Base-by-base conservation (phyloP, 2,329 filamentous ascomycete genomes). In the Aspergillus viridinutans region DNA sequence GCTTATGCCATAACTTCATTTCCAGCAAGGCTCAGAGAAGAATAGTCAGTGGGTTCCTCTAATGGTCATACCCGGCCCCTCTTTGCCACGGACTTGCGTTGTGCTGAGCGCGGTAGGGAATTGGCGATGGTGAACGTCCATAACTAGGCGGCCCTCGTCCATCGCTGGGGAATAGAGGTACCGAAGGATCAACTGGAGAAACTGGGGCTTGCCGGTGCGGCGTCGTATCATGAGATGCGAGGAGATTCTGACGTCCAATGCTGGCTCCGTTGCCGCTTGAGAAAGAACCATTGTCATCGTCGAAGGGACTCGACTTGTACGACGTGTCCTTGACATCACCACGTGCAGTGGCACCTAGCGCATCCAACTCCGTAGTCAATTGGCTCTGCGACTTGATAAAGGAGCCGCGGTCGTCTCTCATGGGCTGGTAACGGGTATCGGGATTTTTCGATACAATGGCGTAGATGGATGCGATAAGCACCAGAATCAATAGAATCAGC, bases 321-420 rank as follows among this genome's bases (percentile, higher is more conserved):
- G 83, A 82, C 49, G 81, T 82, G 53, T 71, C 70, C 74, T 90
- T 90, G 59, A 75, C 69, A 71, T 96, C 92, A 57, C 92, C 92
- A 69, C 92, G 88, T 35, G 92, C 92, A 4, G 92, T 96, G 17
- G 90, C 90, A 62, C 90, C 92, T 56, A 97, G 80, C 8, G 92
- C 92, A 72, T 97, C 92, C 52, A 97, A 83, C 76, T 97, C 92
- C 7, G 92, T 96, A 4, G 88, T 84, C 54, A 96, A 80, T 69
- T 93, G 88, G 4, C 90, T 90, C 74, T 94, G 90, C 14, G 92
- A 96, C 80, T 97, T 97, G 86, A 97, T 96, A 78, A 97, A 97
- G 9, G 92, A 97, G 52, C 90, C 91, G 67, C 93, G 88, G 74
- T 97, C 93, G 69, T 97, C 93, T 54, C 89, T 89, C 92, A 97